phyloP scores from a whole-genome alignment of 2,329 filamentous ascomycete genomes.

The Elsinoe fawcettii region DNA sequence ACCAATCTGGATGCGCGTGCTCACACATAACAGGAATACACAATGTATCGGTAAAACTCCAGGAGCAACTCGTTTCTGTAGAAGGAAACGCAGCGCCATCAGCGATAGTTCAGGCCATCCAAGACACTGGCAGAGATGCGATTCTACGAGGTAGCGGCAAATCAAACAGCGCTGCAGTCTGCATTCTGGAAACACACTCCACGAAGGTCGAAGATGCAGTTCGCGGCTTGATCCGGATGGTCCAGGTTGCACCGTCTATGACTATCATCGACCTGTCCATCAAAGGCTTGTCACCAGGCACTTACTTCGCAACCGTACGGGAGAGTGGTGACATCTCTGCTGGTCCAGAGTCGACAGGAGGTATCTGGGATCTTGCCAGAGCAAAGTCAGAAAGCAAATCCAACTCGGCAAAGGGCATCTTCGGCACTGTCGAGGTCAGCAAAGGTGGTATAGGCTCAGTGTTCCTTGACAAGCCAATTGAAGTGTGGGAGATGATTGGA shows the following conservation, averaged over 20 bases:
- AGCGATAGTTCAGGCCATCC: constrained; percentile 78
- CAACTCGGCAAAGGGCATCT: constrained; percentile 50
- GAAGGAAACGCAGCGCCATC: constrained; percentile 89
- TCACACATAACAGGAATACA: constrained; percentile 54
- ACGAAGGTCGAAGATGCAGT: constrained; percentile 57
- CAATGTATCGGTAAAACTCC: constrained; percentile 73
- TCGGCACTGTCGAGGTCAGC: constrained; percentile 70
- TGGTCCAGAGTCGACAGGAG: constrained; percentile 74
- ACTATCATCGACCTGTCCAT: constrained; percentile 85
- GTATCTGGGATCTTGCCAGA: constrained; percentile 61
- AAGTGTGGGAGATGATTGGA: constrained; percentile 95
- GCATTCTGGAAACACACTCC: constrained; percentile 84
- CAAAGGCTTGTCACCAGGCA: constrained; percentile 70
- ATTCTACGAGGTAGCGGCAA: constrained; percentile 84
- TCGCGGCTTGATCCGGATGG: constrained; percentile 83
- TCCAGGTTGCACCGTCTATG: constrained; percentile 70
- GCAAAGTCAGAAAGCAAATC: constrained; percentile 38
- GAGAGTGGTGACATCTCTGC: constrained; percentile 79
- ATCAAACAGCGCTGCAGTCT: constrained; percentile 87
- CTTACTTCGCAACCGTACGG: constrained; percentile 75
- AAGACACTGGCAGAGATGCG: constrained; percentile 83
- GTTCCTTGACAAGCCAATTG: constrained; percentile 73
- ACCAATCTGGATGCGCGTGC: too few species aligned
- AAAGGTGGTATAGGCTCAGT: constrained; percentile 67
- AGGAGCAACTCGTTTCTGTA: constrained; percentile 74